These are phyloP conservation scores for Selaginella tamariscina DNA, from an alignment of 75 land plant genomes.

Conservation along the genomic window DNA sequence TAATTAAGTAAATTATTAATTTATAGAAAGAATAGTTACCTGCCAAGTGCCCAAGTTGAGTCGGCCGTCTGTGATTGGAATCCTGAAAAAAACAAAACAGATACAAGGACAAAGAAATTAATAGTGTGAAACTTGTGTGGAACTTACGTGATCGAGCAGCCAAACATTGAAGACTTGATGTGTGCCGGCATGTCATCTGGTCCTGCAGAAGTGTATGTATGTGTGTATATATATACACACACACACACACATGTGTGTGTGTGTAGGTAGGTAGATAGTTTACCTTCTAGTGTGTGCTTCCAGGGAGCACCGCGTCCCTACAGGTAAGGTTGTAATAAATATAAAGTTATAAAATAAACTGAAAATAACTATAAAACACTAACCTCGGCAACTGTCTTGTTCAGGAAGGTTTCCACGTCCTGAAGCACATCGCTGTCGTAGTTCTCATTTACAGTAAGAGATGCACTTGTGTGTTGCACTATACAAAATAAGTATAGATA, in stretches of 20 bases:
- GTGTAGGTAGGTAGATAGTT: neutral
- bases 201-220: conserved; percentile 38
- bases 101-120: conserved; percentile 9
- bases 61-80: conserved; percentile 78
- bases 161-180: conserved; percentile 97
- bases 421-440: conserved; percentile 89
- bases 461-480: conserved; percentile 99
- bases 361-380: neutral
- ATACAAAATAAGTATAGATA: conserved; percentile 9
- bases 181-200: conserved; percentile 99
- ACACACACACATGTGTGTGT: too few relatives aligned
- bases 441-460: conserved; percentile 93
- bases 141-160: conserved; percentile 70
- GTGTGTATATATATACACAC: too few relatives aligned
- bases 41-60: conserved; percentile 98
- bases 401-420: conserved; percentile 91
- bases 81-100: conserved; percentile 32
- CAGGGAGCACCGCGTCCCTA: conserved; percentile 94
- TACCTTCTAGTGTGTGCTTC: conserved; percentile 96
- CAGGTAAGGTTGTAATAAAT: too few relatives aligned
- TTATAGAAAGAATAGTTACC: conserved; percentile 31
- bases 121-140: neutral
- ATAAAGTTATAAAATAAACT: too few relatives aligned
- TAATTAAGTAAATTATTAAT: neutral
- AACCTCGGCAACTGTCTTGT: conserved; percentile 90